Base-by-base conservation (phyloP, 192 early-diverging fungal species). In the Phycomyces nitens region DNA sequence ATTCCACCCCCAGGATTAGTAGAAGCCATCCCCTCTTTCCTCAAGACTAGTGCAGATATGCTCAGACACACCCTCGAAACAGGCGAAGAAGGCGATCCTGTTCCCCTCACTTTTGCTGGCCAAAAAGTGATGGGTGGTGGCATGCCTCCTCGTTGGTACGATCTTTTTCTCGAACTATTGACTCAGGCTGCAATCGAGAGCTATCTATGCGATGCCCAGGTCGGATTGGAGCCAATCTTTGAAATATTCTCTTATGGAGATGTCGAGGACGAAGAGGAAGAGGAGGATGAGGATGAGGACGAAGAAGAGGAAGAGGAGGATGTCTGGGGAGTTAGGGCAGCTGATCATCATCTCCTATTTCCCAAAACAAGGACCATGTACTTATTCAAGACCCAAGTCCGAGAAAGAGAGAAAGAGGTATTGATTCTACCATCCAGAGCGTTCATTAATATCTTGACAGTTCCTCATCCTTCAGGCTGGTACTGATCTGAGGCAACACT, bases 201-300 rank as follows among this genome's bases (percentile, higher is more conserved):
- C 16, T 83, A 78, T 40, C 68, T 83, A 20, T 83, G 81, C 23
- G 81, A 83, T 70, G 71, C 66, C 11, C 67, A 68, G 18, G 34
- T 62, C 18, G 78, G 81, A 5, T 54, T 79, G n/a, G 78, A 80
- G 7, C 68, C 69, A 4, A 74, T 83, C 38, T 66, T 77, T 56
- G 81, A 83, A 41, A 75, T 80, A 15, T 83, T 83, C 50, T 80
- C 78, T 0, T 83, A 80, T 62, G 81, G 81, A n/a, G 78, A 83
- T 60, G 74, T 78, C 6, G 63, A 72, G 27, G 70, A 77, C 15
- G 69, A 64, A 9, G 78, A 80, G 29, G 74, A 74, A 16, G 44
- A 53, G 0, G 58, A 63, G 1, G 58, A 60, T 27, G 58, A 54
- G 1, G 56, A 61, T 16, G 70, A 74, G 6, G 64, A 50, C 9